phyloP scores from a whole-genome alignment of 495 filamentous ascomycete species.

The Pyrenula aspistea region DNA sequence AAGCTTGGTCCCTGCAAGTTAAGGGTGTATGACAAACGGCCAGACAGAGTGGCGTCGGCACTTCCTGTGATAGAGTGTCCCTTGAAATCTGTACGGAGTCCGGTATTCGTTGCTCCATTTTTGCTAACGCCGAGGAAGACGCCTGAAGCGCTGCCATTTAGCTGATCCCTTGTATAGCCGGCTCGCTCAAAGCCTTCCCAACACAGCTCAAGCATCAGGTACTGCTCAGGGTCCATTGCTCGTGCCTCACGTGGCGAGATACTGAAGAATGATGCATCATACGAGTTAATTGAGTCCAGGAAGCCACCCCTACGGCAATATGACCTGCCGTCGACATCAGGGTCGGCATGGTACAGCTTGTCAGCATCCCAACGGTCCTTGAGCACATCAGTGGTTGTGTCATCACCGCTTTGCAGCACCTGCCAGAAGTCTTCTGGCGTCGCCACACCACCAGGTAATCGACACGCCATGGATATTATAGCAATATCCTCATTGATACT shows the following conservation, averaged over 20 bases:
- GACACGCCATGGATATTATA: constrained; percentile 22
- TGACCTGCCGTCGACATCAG: constrained; percentile 10
- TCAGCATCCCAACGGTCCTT: constrained; percentile 21
- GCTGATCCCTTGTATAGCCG: constrained; percentile 10
- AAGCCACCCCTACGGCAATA: constrained; percentile 18
- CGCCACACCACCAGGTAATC: constrained; percentile 17
- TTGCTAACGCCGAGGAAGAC: constrained; percentile 19
- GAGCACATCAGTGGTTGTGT: constrained; percentile 19
- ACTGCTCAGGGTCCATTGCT: constrained; percentile 15
- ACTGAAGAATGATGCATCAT: constrained; percentile 17
- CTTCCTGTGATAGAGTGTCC: constrained; percentile 14
- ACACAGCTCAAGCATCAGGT: constrained; percentile 9
- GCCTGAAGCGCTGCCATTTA: constrained; percentile 15
- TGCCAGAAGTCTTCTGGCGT: constrained; percentile 22
- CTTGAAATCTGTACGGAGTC: too few species aligned
- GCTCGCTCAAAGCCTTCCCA: constrained; percentile 15
- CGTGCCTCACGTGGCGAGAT: constrained; percentile 13
- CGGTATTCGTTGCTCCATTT: too few species aligned
- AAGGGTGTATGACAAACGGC: constrained; percentile 22
- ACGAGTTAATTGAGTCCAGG: constrained; percentile 17
- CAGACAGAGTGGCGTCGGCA: too few species aligned
- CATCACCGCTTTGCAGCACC: constrained; percentile 17
- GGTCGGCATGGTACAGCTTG: constrained; percentile 12
- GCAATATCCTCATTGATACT: constrained; percentile 13
- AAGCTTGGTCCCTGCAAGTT: constrained; percentile 17